Percentiles rank a stretch among this genome's conserved stretches.
phyloP scores from a whole-genome alignment of 2,329 filamentous ascomycete genomes.

The Alternaria sp. region DNA sequence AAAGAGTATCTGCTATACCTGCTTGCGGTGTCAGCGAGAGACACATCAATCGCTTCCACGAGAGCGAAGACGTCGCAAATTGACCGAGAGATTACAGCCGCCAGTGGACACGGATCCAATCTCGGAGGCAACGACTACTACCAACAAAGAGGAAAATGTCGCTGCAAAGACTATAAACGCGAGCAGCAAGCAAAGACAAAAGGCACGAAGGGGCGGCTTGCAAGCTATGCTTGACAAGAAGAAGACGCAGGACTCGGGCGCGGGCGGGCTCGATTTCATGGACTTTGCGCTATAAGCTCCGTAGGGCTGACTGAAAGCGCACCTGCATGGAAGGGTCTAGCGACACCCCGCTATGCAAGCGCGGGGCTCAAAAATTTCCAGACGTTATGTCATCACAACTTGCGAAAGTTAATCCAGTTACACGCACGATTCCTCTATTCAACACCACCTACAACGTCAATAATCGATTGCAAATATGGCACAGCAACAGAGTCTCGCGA shows the following conservation, averaged over 20 bases:
- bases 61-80: slow-evolving; percentile 26
- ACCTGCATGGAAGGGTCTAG: slow-evolving; percentile 32
- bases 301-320: slow-evolving; percentile 25
- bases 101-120: slow-evolving; percentile 2
- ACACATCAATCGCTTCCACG: slow-evolving; percentile 33
- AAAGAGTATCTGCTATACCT: slow-evolving; percentile 39
- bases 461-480: slow-evolving; percentile 38
- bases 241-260: slow-evolving; percentile 47
- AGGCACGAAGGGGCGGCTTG: slow-evolving; percentile 62
- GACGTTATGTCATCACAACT: slow-evolving; percentile 28
- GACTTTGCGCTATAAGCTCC: slow-evolving; percentile 60
- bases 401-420: slow-evolving; percentile 10
- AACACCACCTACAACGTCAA: neutral
- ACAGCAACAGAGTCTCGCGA: slow-evolving; percentile 49
- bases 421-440: neutral
- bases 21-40: slow-evolving; percentile 43
- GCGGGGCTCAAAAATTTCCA: slow-evolving; percentile 48
- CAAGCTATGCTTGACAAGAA: slow-evolving; percentile 62
- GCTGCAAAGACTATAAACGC: slow-evolving; percentile 50
- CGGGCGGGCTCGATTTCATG: slow-evolving; percentile 59
- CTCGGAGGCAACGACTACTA: slow-evolving; percentile 3
- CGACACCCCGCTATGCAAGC: slow-evolving; percentile 35
- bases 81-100: slow-evolving; percentile 22
- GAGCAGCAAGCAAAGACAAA: slow-evolving; percentile 64
- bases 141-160: slow-evolving; percentile 23